Evolutionary conservation across 1,284 basidiomycete genomes (phyloP).

Genomic region (Sparassis latifolia): DNA sequence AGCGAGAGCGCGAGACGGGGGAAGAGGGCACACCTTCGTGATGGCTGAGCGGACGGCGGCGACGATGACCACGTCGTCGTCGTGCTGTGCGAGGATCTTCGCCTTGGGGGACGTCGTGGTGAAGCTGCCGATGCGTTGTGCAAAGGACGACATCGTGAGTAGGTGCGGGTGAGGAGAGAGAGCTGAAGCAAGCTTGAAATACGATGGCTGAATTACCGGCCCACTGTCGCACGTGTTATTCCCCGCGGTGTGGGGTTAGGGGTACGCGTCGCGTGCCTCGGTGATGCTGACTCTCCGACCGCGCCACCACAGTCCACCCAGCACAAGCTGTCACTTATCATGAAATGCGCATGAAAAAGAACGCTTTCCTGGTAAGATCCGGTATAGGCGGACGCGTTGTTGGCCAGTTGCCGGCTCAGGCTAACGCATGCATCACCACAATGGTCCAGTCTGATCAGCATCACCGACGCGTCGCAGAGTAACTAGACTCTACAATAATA

Average conservation of each 20-base stretch:
- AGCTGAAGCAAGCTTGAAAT: neutral
- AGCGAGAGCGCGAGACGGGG: neutral
- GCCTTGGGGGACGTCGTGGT: constrained; percentile 33
- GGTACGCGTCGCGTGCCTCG: neutral
- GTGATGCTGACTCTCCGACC: neutral
- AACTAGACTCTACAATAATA: too few relatives aligned
- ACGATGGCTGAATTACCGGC: neutral
- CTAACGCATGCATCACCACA: too few relatives aligned
- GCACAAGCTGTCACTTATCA: too few relatives aligned
- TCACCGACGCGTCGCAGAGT: too few relatives aligned
- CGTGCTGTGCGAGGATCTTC: constrained; percentile 48
- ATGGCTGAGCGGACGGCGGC: constrained; percentile 84
- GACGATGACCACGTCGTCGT: constrained; percentile 89
- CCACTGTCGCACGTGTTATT: neutral
- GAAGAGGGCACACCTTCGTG: constrained; percentile 60
- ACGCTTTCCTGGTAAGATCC: too few relatives aligned
- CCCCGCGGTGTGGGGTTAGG: neutral
- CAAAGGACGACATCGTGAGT: constrained; percentile 14
- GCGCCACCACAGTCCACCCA: neutral
- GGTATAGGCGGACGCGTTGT: too few relatives aligned
- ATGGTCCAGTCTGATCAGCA: too few relatives aligned
- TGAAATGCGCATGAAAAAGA: too few relatives aligned
- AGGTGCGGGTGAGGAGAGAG: neutral
- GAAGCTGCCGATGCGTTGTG: constrained; percentile 21
- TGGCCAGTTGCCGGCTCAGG: too few relatives aligned